phyloP scores from a whole-genome alignment of 192 early-diverging fungal species.

The Cetraspora pellucida region DNA sequence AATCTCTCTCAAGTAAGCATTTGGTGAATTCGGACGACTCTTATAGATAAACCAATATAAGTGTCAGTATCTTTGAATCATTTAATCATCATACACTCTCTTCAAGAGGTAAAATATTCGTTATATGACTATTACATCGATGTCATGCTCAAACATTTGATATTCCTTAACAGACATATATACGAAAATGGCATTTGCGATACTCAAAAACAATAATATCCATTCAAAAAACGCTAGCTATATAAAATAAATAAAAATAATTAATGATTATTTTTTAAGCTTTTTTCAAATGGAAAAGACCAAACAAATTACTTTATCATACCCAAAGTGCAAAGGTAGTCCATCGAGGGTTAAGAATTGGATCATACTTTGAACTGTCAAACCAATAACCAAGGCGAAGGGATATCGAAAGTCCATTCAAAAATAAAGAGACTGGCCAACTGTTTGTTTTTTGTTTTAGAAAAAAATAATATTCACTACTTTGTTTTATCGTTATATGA shows the following conservation, averaged over 20 bases:
- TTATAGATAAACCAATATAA: neutral
- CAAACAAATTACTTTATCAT: neutral
- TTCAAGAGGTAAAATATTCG: neutral
- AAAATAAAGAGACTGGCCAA: conserved; percentile 36
- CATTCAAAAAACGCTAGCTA: neutral
- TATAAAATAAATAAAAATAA: neutral
- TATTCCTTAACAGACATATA: neutral
- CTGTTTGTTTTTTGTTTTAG: conserved; percentile 5
- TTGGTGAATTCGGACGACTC: neutral
- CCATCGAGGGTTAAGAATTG: conserved; percentile 3
- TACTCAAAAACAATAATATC: neutral
- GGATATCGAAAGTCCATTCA: conserved; percentile 36
- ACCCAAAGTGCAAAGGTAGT: neutral
- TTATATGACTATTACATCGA: neutral
- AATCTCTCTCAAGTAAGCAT: neutral
- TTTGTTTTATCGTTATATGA: neutral
- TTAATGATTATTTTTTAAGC: neutral
- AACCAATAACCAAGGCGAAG: conserved; percentile 44
- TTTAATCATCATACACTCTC: neutral
- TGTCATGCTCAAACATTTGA: conserved; percentile 7
- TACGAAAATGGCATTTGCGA: conserved; percentile 2
- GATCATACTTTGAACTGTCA: conserved; percentile 34
- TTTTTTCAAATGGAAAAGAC: neutral
- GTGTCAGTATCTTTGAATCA: neutral
- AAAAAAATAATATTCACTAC: neutral